Evolutionary conservation across 1,284 basidiomycete species (phyloP).

Genomic region (Cryptococcus floricola): DNA sequence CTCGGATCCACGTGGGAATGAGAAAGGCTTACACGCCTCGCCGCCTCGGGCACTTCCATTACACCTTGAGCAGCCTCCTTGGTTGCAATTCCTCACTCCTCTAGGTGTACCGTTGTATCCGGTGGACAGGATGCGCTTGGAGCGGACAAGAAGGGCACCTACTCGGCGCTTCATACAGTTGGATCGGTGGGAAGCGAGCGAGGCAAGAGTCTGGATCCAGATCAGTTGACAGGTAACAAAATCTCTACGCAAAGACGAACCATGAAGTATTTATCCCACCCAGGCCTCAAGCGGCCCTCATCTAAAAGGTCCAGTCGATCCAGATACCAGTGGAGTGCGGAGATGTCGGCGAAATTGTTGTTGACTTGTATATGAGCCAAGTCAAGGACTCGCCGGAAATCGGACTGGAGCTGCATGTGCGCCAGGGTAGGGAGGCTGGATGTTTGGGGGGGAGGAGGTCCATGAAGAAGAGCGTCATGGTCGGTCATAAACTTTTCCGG

Average conservation of each 20-base stretch:
- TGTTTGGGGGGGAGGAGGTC: conserved; percentile 12
- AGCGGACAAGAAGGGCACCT: conserved; percentile 81
- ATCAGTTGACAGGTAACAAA: neutral
- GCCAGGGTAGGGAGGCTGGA: conserved; percentile 14
- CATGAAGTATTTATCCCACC: conserved; percentile 97
- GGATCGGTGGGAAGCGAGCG: conserved; percentile 77
- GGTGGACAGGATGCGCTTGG: conserved; percentile 81
- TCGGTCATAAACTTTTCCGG: conserved; percentile 65
- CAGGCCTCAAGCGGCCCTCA: conserved; percentile 70
- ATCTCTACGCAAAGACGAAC: conserved; percentile 32
- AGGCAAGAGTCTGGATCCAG: conserved; percentile 67
- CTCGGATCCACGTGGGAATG: neutral
- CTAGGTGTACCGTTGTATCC: conserved; percentile 98
- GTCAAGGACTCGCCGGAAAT: conserved; percentile 40
- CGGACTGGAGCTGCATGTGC: conserved; percentile 10
- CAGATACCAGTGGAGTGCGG: conserved; percentile 62
- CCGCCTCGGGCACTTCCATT: conserved; percentile 60
- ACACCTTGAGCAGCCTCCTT: conserved; percentile 77
- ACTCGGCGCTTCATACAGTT: conserved; percentile 98
- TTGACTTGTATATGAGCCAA: conserved; percentile 60
- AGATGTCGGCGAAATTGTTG: conserved; percentile 64
- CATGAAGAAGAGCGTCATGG: conserved; percentile 58
- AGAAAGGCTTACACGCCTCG: conserved; percentile 49
- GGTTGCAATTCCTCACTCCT: conserved; percentile 80
- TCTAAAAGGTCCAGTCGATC: conserved; percentile 66